Base-by-base conservation (phyloP, 371 early-diverging fungal genomes). In the Capillidium heterosporum region DNA sequence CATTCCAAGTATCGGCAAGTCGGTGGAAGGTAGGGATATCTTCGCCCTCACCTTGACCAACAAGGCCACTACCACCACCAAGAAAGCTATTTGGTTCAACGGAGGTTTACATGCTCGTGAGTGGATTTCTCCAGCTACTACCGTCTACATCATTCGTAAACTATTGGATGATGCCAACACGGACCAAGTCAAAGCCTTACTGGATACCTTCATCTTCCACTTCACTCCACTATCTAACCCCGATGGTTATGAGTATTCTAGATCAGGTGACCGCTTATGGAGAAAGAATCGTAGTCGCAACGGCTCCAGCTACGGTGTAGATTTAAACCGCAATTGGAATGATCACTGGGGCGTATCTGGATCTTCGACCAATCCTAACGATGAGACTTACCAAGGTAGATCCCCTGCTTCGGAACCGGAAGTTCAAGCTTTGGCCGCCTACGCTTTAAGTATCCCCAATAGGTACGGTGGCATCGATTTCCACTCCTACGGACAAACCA, bases 171-270 rank as follows among this genome's bases (percentile, higher is more conserved):
- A 46, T 28, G 26, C 35, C 13, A 51, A 24, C 23, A 23, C 13
- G 5, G 2, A 4, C 10, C 7, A 17, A 27, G 26, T 54, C 17
- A 28, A 35, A 5, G 32, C 7, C 5, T 29, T 73, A 17, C 57
- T 77, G 54, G 66, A 67, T 39, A 44, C 54, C 8, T 63, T 60
- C n/a, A 72, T 74, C 54, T 66, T 76, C 29, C 58, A 72, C 27
- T 61, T 80, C 46, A 69, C 77, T 0, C 78, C 78, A 8, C 46
- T 77, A 40, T 67, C 72, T 61, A 80, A 80, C 64, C 59, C 71
- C n/a, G 81, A 80, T 57, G 81, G 81, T 1, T 77, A 76, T 57
- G 68, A 64, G 26, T 74, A 70, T 61, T 65, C 76, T 11, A 58
- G 51, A 1, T 4, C 8, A 1, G 27, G 48, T 26, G 62, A 68